These are phyloP conservation scores for Hydnomerulius pinastri DNA, from an alignment of 768 basidiomycete species.

Conservation along the genomic window DNA sequence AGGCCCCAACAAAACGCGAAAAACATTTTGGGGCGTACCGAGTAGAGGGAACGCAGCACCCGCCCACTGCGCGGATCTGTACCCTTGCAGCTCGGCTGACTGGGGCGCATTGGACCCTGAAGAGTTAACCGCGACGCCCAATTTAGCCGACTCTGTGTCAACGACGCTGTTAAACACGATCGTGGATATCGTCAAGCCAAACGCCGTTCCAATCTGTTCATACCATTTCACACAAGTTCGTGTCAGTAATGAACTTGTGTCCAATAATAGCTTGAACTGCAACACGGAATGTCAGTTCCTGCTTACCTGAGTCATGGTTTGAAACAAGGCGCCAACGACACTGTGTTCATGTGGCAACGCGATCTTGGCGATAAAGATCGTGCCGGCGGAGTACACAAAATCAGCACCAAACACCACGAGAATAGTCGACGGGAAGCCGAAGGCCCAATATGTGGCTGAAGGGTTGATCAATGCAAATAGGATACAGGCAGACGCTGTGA, in stretches of 20 bases:
- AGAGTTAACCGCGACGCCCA: slow-evolving; percentile 34
- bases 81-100: slow-evolving; percentile 49
- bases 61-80: slow-evolving; percentile 67
- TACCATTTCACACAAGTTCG: not conserved
- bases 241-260: not conserved
- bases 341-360: slow-evolving; percentile 71
- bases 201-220: slow-evolving; percentile 64
- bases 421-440: slow-evolving; percentile 67
- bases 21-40: slow-evolving; percentile 36
- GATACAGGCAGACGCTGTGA: slow-evolving; percentile 59
- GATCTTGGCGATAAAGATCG: slow-evolving; percentile 72
- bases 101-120: slow-evolving; percentile 31
- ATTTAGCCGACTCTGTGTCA: slow-evolving; percentile 27
- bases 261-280: not conserved
- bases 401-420: slow-evolving; percentile 75
- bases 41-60: slow-evolving; percentile 60
- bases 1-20: not conserved
- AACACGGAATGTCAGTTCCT: not conserved
- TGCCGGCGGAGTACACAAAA: slow-evolving; percentile 73
- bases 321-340: slow-evolving; percentile 74
- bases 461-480: slow-evolving; percentile 71
- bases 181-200: slow-evolving; percentile 72
- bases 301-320: slow-evolving; percentile 72
- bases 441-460: slow-evolving; percentile 67
- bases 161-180: slow-evolving; percentile 67